Evolutionary conservation across 2,329 filamentous ascomycete species (phyloP), one percentile per base, ranked within the genome.

Genomic region (Fusarium siculi): DNA sequence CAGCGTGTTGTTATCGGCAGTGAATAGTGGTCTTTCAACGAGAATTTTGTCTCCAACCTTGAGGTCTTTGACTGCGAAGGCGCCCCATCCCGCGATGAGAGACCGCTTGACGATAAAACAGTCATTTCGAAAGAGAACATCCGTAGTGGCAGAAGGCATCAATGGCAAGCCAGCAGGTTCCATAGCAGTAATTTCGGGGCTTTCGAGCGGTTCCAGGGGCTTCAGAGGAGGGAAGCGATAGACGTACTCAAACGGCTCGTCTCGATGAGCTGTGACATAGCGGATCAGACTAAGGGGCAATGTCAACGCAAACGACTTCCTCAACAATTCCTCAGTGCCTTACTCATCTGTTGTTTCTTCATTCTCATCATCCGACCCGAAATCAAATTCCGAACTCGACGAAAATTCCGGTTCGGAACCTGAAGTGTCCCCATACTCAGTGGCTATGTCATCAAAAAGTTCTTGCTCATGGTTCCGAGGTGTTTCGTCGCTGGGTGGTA

Each of bases 1-100:
- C 1, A 87, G 62, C 9, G 75, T 68, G 2, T 40, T 39, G 7
- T 52, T 49, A 32, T 77, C 70, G 10, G 82, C 78, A 6, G 77
- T 76, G 21, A 89, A 75, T 0, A 88, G 76, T 0, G 87, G 83
- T 16, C 68, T 71, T 76, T 90, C 88, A 0, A 82, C 72, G 0
- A 88, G 81, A 14, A 89, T 82, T 2, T 79, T 72, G 40, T 86
- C 81, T 40, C 81, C 81, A 1, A 71, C 55, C 23, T 70, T 69
- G 16, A 89, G 80, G 11, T 82, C 77, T 9, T 74, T 76, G 2
- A 74, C 70, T 1, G 87, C 87, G 52, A 89, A 88, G 0, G 81
- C 83, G 1, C 87, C 87, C 49, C 83, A 81, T 3, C 87, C 87
- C 1, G 83, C 82, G 2, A 85, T 77, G 0, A 67, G 53, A 0